Conservation (phyloP, 2,329 filamentous ascomycete species). For the Rhytidhysteron rufulum region DNA sequence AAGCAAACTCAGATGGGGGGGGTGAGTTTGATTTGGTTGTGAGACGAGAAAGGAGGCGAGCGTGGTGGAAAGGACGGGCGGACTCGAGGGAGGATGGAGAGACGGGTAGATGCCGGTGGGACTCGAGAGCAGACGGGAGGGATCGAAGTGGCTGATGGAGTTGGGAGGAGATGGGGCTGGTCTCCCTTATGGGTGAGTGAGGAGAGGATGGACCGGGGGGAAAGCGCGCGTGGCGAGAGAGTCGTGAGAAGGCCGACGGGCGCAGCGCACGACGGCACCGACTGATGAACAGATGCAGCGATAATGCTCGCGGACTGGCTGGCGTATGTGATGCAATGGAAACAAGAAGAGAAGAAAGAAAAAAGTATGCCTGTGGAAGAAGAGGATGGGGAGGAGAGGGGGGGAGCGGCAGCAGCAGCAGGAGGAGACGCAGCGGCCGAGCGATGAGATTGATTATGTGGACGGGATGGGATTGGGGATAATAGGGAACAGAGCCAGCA, state of each 20-base stretch:
- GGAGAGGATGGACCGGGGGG: slow-evolving; percentile 10
- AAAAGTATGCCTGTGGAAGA: too few species aligned
- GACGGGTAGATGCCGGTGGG: background rate
- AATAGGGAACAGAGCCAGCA: too few species aligned
- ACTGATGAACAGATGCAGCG: too few species aligned
- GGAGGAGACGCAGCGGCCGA: too few species aligned
- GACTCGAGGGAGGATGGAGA: slow-evolving; percentile 5
- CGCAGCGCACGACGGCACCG: slow-evolving; percentile 12
- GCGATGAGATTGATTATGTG: too few species aligned
- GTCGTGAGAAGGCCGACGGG: slow-evolving; percentile 12
- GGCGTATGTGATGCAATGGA: too few species aligned
- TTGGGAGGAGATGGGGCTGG: slow-evolving; percentile 10
- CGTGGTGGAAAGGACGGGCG: slow-evolving; percentile 7
- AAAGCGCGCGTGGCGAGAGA: slow-evolving; percentile 22
- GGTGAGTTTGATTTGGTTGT: slow-evolving; percentile 9
- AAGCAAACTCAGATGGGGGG: slow-evolving; percentile 9
- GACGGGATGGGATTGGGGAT: too few species aligned
- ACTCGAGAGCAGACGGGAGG: background rate
- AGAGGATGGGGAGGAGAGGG: slow-evolving; percentile 3
- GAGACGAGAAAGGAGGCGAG: slow-evolving; percentile 11
- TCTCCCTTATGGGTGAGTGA: slow-evolving; percentile 10
- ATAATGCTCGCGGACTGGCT: slow-evolving; percentile 5
- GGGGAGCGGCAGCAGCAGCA: too few species aligned
- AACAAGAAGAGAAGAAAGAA: too few species aligned
- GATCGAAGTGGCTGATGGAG: background rate